A percentile compares a stretch with the other conserved stretches of the same genome.
These are phyloP conservation scores for Atkinsonella hypoxylon DNA, from an alignment of 2,329 filamentous ascomycete genomes.

Conservation along the genomic window DNA sequence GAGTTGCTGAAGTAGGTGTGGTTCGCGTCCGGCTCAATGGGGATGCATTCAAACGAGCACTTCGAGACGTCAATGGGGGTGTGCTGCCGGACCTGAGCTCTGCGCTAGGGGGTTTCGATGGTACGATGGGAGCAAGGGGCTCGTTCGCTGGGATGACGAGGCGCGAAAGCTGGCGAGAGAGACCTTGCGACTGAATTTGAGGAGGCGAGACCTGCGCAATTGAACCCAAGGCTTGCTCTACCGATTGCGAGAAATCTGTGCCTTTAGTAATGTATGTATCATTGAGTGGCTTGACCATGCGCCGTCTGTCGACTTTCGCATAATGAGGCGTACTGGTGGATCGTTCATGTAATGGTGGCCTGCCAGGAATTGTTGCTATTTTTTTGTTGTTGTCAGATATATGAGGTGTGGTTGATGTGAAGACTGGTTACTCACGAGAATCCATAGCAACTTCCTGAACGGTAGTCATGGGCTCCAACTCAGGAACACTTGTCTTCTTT, in stretches of 20 bases:
- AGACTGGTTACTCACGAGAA: constrained; percentile 43
- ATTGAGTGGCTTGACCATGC: constrained; percentile 1
- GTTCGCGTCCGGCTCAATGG: constrained; percentile 32
- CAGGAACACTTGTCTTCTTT: constrained; percentile 52
- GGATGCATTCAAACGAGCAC: constrained; percentile 33
- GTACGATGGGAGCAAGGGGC: constrained; percentile 11
- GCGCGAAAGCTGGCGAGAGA: constrained; percentile 31
- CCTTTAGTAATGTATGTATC: constrained; percentile 8
- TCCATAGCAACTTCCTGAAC: constrained; percentile 58
- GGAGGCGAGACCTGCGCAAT: constrained; percentile 21
- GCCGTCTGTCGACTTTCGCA: constrained; percentile 5
- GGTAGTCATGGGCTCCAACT: constrained; percentile 56
- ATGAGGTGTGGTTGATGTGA: background rate
- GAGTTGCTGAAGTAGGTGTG: constrained; percentile 21
- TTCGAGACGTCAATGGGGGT: constrained; percentile 27
- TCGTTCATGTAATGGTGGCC: constrained; percentile 51
- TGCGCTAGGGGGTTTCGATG: constrained; percentile 27
- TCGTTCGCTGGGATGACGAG: constrained; percentile 38
- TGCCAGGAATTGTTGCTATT: constrained; percentile 54
- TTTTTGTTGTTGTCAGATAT: constrained; percentile 9
- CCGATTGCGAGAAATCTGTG: constrained; percentile 12
- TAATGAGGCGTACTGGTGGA: constrained; percentile 45
- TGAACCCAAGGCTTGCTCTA: constrained; percentile 12
- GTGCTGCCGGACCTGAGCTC: constrained; percentile 35
- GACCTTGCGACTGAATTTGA: constrained; percentile 19